phyloP scores from a whole-genome alignment of 2,329 filamentous ascomycete species.

The Aureobasidium sp. region DNA sequence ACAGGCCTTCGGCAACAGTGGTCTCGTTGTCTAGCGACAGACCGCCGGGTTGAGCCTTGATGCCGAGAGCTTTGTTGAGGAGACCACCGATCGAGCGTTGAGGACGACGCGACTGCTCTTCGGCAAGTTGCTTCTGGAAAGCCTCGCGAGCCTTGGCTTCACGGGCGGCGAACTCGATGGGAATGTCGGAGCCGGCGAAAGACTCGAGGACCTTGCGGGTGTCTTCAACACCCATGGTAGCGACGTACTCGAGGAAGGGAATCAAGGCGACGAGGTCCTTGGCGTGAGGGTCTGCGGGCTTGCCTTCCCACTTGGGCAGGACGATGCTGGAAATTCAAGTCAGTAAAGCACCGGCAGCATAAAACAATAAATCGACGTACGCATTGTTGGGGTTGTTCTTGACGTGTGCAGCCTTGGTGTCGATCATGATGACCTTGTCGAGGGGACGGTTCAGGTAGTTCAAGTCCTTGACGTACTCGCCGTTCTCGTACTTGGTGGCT shows the following conservation, averaged over 20 bases:
- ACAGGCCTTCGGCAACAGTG: conserved; percentile 64
- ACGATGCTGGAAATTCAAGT: conserved; percentile 46
- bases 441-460: conserved; percentile 94
- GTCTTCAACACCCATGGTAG: conserved; percentile 84
- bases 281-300: conserved; percentile 54
- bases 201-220: conserved; percentile 47
- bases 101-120: conserved; percentile 55
- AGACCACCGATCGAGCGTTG: conserved; percentile 53
- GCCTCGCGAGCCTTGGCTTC: conserved; percentile 78
- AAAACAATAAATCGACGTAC: background rate
- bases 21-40: conserved; percentile 42
- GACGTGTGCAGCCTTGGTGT: conserved; percentile 74
- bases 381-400: conserved; percentile 93
- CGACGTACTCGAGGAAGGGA: conserved; percentile 94
- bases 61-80: conserved; percentile 55
- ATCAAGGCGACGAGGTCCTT: conserved; percentile 81
- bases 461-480: conserved; percentile 97
- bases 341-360: background rate
- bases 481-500: conserved; percentile 93
- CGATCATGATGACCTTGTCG: conserved; percentile 89
- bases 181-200: conserved; percentile 72
- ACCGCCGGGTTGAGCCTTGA: conserved; percentile 61
- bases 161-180: conserved; percentile 77
- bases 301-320: conserved; percentile 80
- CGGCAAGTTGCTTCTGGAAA: conserved; percentile 68